Percentiles rank a stretch among this genome's conserved stretches.
These are phyloP conservation scores for Penicillium crystallinum DNA, from an alignment of 495 filamentous ascomycete species.

Conservation along the genomic window DNA sequence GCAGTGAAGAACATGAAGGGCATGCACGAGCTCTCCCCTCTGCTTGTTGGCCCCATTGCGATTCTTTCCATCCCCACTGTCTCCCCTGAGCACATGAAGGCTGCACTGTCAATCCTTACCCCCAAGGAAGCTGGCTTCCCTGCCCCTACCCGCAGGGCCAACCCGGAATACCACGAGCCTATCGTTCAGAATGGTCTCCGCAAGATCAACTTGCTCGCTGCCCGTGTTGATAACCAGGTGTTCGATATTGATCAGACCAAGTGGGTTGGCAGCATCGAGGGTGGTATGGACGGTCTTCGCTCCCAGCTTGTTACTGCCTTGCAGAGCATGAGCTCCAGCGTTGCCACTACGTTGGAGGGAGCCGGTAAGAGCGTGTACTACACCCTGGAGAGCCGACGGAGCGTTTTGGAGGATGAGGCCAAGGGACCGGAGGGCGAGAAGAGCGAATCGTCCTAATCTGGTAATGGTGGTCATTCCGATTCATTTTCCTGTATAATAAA, in stretches of 20 bases:
- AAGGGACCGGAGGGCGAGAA: constrained; percentile 35
- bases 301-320: constrained; percentile 75
- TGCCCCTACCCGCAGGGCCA: constrained; percentile 65
- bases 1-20: constrained; percentile 48
- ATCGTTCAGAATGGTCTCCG: constrained; percentile 71
- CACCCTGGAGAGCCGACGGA: constrained; percentile 72
- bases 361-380: constrained; percentile 75
- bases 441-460: constrained; percentile 31
- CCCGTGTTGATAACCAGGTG: constrained; percentile 72
- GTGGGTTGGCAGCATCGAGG: constrained; percentile 81
- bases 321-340: constrained; percentile 65
- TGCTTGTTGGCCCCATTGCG: constrained; percentile 76
- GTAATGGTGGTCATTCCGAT: constrained; percentile 4
- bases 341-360: constrained; percentile 70
- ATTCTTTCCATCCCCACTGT: constrained; percentile 76
- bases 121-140: constrained; percentile 69
- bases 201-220: constrained; percentile 82
- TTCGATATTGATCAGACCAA: constrained; percentile 75
- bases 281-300: constrained; percentile 74
- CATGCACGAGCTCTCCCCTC: constrained; percentile 62
- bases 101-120: constrained; percentile 67
- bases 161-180: constrained; percentile 74
- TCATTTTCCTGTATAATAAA: constrained; percentile 39
- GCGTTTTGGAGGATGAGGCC: constrained; percentile 70
- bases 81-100: constrained; percentile 74